Evolutionary conservation across 495 filamentous ascomycete species (phyloP), one percentile per base, ranked within the genome.

Genomic region (Aspergillus nanangensis): DNA sequence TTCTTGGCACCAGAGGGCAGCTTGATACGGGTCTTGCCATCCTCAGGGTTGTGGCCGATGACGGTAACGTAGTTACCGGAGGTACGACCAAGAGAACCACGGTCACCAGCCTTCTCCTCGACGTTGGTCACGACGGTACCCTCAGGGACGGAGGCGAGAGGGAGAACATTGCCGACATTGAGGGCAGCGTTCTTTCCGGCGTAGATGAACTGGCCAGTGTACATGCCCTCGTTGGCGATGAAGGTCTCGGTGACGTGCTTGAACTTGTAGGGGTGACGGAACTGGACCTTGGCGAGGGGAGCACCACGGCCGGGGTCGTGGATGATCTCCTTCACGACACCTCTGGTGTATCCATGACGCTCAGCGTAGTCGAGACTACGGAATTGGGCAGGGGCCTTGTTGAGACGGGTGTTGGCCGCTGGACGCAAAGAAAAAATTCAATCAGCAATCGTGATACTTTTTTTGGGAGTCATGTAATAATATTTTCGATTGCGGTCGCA

Each of bases 161-260:
- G 93, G 38, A 99, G 87, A 66, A 99, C 75, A 78, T 99, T 99
- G 67, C 93, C 93, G 66, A 99, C 82, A 63, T 84, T 97, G 55
- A 99, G 80, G 48, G 82, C 77, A 57, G 93, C 94, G 75, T 95
- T 89, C 86, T 99, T 99, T 69, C 93, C 93, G 71, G 92, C 91
- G 75, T 97, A 99, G 86, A 99, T 90, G 81, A 99, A 99, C 77
- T 96, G 91, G 58, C 93, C 93, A 53, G 93, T 96, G 88, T 99
- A 99, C 92, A 97, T 96, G 77, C 93, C 93, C 82, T 99, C 93
- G 76, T 96, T 97, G 71, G 94, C 93, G 68, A 99, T 97, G 83
- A 98, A 96, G 52, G 93, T 94, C 85, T 89, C 91, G 70, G 83
- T 90, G 70, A 84, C 72, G 72, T 87, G 81, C 79, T 87, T 88